A percentile compares a stretch with the other conserved stretches of the same genome.
Evolutionary conservation across 257 asterid genomes (phyloP).

Genomic region (Penstemon newberryi): DNA sequence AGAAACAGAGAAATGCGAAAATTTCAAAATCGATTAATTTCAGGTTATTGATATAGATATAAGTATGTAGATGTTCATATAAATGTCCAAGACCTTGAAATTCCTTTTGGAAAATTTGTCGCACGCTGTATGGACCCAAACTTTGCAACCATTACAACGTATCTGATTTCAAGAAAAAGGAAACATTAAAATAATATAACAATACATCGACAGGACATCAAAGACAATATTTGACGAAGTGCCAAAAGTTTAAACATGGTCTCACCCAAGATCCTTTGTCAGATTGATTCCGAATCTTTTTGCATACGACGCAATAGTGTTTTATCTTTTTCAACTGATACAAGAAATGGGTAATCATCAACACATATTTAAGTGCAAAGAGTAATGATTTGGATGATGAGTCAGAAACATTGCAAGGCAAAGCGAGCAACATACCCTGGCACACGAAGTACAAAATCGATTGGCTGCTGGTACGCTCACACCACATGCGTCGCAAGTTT

Average conservation of each 20-base stretch:
- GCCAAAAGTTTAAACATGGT: constrained; percentile 20
- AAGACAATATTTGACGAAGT: neutral
- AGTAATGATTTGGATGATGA: too few relatives aligned
- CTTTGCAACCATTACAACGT: constrained; percentile 95
- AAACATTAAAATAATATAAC: constrained; percentile 15
- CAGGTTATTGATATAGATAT: too few relatives aligned
- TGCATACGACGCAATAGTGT: constrained; percentile 93
- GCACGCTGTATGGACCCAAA: constrained; percentile 95
- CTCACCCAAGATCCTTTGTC: constrained; percentile 95
- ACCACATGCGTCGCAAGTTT: too few relatives aligned
- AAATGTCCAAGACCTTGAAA: constrained; percentile 52
- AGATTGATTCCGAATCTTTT: constrained; percentile 77
- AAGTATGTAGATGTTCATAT: constrained; percentile 17
- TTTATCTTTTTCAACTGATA: constrained; percentile 80
- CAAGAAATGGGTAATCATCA: constrained; percentile 32
- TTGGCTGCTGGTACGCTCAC: too few relatives aligned
- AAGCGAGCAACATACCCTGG: too few relatives aligned
- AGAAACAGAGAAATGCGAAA: constrained; percentile 30
- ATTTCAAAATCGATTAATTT: constrained; percentile 12
- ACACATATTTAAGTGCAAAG: constrained; percentile 15
- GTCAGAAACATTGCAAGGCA: too few relatives aligned
- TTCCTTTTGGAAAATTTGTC: constrained; percentile 64
- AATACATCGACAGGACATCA: constrained; percentile 16
- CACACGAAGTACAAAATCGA: too few relatives aligned
- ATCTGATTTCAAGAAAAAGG: constrained; percentile 44